Base-by-base conservation (phyloP, 1,284 basidiomycete species). In the Exobasidium cylindrosporum region DNA sequence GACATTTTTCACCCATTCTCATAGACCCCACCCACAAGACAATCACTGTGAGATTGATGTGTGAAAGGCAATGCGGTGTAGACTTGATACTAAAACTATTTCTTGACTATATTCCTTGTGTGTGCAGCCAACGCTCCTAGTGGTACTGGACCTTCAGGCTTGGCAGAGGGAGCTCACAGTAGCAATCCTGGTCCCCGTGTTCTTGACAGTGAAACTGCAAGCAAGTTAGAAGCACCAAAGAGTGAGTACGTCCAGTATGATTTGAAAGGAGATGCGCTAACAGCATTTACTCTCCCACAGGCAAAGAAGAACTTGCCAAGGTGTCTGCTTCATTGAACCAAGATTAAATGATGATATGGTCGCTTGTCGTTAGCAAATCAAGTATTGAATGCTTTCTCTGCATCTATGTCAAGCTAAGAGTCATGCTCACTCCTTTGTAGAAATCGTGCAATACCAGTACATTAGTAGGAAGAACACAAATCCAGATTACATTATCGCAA, bases 221-320 rank as follows among this genome's bases (percentile, higher is more conserved):
- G 46, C 46, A 47, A 47, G 24, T 24, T 47, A 7, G 46, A 47
- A 47, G 23, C 10, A 10, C 46, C 46, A 14, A 47, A 47, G 13
- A 47, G 46, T 47, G 35, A 40, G 35, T 17, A 40, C 10, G 35
- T 17, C 7, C 35, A 17, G 17, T 7, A 40, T 40, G 35, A 40
- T 40, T 7, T 40, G 35, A 7, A 17, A 7, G 17, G 35, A 10
- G 17, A 40, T 40, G 17, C 7, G 35, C 35, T 40, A 17, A 40
- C 35, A 40, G 17, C 17, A 40, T 40, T 7, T 40, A 40, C 35
- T 40, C 35, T 7, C 17, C 10, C 7, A 40, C 35, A 40, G 35
- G 35, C 35, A 47, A 47, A 24, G 46, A 47, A 47, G 46, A 47
- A 47, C 46, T 13, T 7, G 46, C 46, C 24, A 14, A 47, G 24